phyloP scores from a whole-genome alignment of 495 filamentous ascomycete genomes.

The Neurospora sp. region DNA sequence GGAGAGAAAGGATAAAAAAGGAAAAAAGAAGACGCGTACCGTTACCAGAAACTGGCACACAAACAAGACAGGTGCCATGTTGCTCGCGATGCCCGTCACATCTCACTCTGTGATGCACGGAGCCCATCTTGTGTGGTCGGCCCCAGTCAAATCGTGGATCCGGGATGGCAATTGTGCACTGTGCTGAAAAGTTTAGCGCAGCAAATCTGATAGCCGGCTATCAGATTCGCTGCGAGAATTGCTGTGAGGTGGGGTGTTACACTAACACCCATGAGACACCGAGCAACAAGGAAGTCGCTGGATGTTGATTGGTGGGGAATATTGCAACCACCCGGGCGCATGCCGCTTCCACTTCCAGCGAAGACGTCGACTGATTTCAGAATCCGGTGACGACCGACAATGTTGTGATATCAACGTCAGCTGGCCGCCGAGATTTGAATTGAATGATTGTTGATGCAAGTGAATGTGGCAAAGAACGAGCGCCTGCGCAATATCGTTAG shows the following conservation, averaged over 20 bases:
- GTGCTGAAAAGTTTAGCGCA: not conserved
- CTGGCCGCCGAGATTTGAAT: not conserved
- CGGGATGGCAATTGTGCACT: not conserved
- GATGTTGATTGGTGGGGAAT: not conserved
- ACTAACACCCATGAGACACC: not conserved
- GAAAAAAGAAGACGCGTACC: constrained; percentile 20
- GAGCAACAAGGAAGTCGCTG: not conserved
- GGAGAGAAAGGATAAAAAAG: constrained; percentile 4
- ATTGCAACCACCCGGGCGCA: not conserved
- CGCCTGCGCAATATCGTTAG: not conserved
- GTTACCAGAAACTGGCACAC: constrained; percentile 9
- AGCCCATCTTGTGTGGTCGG: not conserved
- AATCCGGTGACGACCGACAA: not conserved
- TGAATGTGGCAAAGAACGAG: not conserved
- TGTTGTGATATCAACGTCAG: not conserved
- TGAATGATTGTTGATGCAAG: not conserved
- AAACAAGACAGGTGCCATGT: constrained; percentile 1
- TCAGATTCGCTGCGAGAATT: not conserved
- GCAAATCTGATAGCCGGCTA: not conserved
- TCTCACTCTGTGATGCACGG: not conserved
- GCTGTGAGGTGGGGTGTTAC: not conserved
- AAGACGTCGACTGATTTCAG: not conserved
- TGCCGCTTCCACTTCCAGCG: not conserved
- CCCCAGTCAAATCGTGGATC: not conserved
- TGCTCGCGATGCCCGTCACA: not conserved